Evolutionary conservation across 106 monocot species (phyloP), one percentile per base, ranked within the genome.

Genomic region (Triglochin maritima): DNA sequence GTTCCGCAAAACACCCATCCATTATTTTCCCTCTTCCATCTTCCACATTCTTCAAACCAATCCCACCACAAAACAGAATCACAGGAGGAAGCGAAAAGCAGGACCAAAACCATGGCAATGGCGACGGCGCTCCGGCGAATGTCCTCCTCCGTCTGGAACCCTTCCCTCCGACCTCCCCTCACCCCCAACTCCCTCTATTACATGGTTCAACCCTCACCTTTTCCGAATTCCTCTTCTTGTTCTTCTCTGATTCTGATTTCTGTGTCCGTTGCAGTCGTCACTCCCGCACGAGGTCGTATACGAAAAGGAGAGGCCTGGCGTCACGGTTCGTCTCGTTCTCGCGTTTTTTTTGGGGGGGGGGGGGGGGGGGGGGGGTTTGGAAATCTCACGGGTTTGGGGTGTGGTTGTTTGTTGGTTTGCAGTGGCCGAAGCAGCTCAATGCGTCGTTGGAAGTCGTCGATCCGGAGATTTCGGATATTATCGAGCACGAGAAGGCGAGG

Each of bases 351-450:
- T n/a, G n/a, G n/a, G n/a, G n/a, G n/a, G n/a, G n/a, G n/a, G n/a
- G n/a, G n/a, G n/a, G n/a, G n/a, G n/a, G n/a, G n/a, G n/a, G n/a
- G n/a, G n/a, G n/a, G 43, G 6, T 4, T 9, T 17, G 43, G 59
- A 58, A 46, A 57, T 49, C 6, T 58, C 44, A 10, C 15, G 15
- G 29, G 48, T 11, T 64, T 66, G 42, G 44, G 43, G 45, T 46
- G 49, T 7, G 2, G 9, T 13, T 8, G 3, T 50, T 59, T 52
- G 68, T 13, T 70, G 13, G 56, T 29, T 48, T 73, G 71, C 71
- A 95, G 95, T 95, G 95, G 95, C 71, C 85, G 54, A 85, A 90
- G 72, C 85, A 90, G 78, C 81, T 95, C 44, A 95, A 90, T 64
- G 72, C 82, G 7, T 63, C 95, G 17, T 77, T 95, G 59, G 95